Evolutionary conservation across 306 rosid genomes (phyloP).

Genomic region (Pterocarpus santalinus): DNA sequence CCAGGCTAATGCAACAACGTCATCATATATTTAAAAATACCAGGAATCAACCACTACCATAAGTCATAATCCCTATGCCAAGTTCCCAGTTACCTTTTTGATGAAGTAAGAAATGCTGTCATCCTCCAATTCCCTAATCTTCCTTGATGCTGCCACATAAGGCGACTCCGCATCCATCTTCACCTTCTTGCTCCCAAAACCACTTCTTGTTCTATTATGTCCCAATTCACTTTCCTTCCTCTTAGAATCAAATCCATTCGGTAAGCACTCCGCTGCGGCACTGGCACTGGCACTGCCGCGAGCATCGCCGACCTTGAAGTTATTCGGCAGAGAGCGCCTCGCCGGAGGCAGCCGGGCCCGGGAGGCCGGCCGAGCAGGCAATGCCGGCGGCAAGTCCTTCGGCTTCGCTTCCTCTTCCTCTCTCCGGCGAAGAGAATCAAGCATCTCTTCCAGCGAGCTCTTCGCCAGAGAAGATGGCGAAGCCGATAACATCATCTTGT

Average conservation of each 20-base stretch:
- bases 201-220: conserved; percentile 42
- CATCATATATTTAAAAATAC: not conserved
- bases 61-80: not conserved
- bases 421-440: conserved; percentile 85
- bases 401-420: conserved; percentile 80
- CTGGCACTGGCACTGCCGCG: not conserved
- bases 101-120: conserved; percentile 78
- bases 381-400: conserved; percentile 92
- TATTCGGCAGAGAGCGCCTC: conserved; percentile 76
- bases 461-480: conserved; percentile 76
- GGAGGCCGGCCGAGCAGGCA: conserved; percentile 89
- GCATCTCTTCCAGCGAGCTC: conserved; percentile 97
- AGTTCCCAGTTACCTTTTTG: conserved; percentile 65
- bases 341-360: conserved; percentile 84
- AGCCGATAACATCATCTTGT: conserved; percentile 74
- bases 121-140: conserved; percentile 54
- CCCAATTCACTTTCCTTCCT: conserved; percentile 64
- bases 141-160: conserved; percentile 47
- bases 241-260: conserved; percentile 49
- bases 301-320: conserved; percentile 59
- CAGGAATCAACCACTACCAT: not conserved
- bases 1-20: not conserved
- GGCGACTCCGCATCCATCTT: conserved; percentile 77
- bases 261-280: conserved; percentile 44
- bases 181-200: conserved; percentile 71